Evolutionary conservation across 2,329 filamentous ascomycete genomes (phyloP).

Genomic region (Nemania sp.): DNA sequence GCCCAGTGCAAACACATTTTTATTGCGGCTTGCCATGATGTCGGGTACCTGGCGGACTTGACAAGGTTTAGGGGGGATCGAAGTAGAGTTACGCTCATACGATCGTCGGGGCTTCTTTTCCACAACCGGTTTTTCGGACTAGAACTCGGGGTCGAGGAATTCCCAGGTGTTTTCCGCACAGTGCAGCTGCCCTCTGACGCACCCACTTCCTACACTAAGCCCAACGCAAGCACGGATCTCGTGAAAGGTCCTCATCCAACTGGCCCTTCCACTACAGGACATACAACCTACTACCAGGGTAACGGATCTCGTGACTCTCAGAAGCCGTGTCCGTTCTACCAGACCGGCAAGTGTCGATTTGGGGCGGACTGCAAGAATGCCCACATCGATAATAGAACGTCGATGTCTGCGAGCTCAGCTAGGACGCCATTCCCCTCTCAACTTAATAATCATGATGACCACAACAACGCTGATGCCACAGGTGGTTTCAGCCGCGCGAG

Average conservation of each 20-base stretch:
- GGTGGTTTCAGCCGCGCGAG: slow-evolving; percentile 9
- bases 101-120: slow-evolving; percentile 50
- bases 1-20: slow-evolving; percentile 67
- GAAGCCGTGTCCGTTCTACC: slow-evolving; percentile 36
- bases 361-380: slow-evolving; percentile 38
- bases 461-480: slow-evolving; percentile 20
- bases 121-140: slow-evolving; percentile 58
- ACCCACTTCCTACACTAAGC: slow-evolving; percentile 2
- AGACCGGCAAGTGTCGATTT: slow-evolving; percentile 39
- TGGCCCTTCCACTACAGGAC: slow-evolving; percentile 1
- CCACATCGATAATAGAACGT: slow-evolving; percentile 27
- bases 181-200: slow-evolving; percentile 39
- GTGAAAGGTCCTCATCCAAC: background rate
- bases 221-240: slow-evolving; percentile 5
- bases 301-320: slow-evolving; percentile 17
- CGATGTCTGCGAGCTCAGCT: slow-evolving; percentile 1
- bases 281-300: background rate
- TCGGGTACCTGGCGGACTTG: slow-evolving; percentile 60
- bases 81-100: slow-evolving; percentile 60
- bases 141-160: slow-evolving; percentile 54
- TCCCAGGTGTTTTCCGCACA: slow-evolving; percentile 57
- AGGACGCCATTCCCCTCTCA: slow-evolving; percentile 11
- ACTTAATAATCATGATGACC: slow-evolving; percentile 9
- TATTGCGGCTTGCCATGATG: slow-evolving; percentile 66
- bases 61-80: slow-evolving; percentile 54